Base-by-base conservation (phyloP, 768 basidiomycete species). In the Kwoniella sp. region DNA sequence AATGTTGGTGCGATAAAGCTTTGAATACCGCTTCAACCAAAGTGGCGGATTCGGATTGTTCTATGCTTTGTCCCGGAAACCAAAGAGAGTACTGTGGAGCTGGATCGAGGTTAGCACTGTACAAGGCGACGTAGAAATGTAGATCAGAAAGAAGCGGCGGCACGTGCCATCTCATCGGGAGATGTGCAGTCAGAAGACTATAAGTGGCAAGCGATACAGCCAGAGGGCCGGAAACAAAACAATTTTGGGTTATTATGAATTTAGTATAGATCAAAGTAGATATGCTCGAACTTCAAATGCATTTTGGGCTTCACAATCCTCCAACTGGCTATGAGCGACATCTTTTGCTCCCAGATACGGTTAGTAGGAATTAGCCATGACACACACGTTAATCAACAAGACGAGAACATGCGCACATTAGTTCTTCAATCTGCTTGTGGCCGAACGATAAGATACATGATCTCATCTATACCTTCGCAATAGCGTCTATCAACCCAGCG, bases 61-160 rank as follows among this genome's bases (percentile, higher is more conserved):
- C 84, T 72, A 90, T 88, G 88, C 83, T 82, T 0, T 94, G 92
- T 66, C 83, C 83, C 13, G 91, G 90, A 29, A 64, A 58, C 48
- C 55, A 68, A 40, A 37, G 30, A 12, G 27, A 49, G 30, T 62
- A 59, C 21, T 79, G 77, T 52, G 77, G 77, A 24, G 77, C 66
- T 0, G 52, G 62, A 24, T n/a, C n/a, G 7, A 62, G 29, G 44
- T 25, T 62, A 24, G 60, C 60, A n/a, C 26, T 62, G 37, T 62
- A 62, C 47, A 44, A 44, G 40, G 40, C 40, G 40, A 44, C 40
- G 40, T 44, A 44, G 17, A 3, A 10, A 10, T 19, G 4, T 44
- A 9, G 4, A 10, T 4, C 40, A 44, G 40, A 4, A 19, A 44
- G 17, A 19, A 44, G 40, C 33, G 40, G 40, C 7, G 17, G 40